phyloP scores from a whole-genome alignment of 2,329 filamentous ascomycete species.

The Penicillium paneum region DNA sequence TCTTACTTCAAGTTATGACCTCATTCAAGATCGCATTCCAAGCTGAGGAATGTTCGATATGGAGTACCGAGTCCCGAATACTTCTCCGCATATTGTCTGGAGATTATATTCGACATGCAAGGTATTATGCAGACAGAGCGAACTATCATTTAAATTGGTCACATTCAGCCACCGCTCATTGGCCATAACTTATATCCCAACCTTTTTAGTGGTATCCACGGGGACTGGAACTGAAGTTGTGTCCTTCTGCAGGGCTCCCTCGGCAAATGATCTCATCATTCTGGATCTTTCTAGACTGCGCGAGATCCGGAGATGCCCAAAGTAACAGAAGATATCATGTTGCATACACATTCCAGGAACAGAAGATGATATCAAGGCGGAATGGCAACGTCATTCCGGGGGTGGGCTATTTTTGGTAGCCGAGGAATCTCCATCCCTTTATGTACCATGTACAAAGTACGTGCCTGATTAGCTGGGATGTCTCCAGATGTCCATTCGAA shows the following conservation, averaged over 20 bases:
- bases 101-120: not conserved
- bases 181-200: not conserved
- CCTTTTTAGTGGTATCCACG: not conserved
- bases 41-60: constrained; percentile 2
- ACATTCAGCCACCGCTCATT: not conserved
- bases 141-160: not conserved
- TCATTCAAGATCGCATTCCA: constrained; percentile 1
- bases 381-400: constrained; percentile 10
- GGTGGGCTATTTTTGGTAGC: not conserved
- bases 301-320: not conserved
- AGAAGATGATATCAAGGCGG: constrained; percentile 4
- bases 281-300: too few relatives aligned
- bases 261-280: not conserved
- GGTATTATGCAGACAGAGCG: not conserved
- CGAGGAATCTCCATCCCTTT: not conserved
- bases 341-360: not conserved
- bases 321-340: not conserved
- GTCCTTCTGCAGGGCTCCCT: not conserved
- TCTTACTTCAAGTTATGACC: not conserved
- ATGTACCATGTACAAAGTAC: not conserved
- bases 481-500: too few relatives aligned
- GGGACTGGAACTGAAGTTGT: not conserved
- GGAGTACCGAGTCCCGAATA: not conserved
- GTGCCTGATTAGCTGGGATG: not conserved
- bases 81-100: not conserved